These are phyloP conservation scores for Mucor indicus DNA, from an alignment of 371 early-diverging fungal species.

Conservation along the genomic window DNA sequence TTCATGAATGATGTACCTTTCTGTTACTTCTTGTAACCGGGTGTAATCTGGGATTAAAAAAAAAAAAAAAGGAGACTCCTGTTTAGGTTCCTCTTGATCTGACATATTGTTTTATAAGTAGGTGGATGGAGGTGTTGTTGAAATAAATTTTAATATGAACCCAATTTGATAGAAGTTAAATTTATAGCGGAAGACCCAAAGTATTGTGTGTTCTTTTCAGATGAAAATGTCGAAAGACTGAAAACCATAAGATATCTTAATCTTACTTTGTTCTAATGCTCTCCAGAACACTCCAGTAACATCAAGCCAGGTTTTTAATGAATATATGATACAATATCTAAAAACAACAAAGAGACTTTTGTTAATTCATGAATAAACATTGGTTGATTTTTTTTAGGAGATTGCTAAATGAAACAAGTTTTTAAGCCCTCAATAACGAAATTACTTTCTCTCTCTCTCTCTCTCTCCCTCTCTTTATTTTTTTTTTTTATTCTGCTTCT, in stretches of 20 bases:
- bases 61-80: too few relatives aligned
- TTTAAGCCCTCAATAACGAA: too few relatives aligned
- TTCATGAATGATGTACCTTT: too few relatives aligned
- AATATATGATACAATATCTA: constrained; percentile 1
- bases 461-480: too few relatives aligned
- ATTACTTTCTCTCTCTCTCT: background rate
- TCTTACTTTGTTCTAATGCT: constrained; percentile 2
- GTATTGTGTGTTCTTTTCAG: background rate
- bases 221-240: constrained; percentile 1
- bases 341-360: background rate
- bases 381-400: too few relatives aligned
- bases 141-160: too few relatives aligned
- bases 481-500: too few relatives aligned
- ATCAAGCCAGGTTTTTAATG: constrained; percentile 1
- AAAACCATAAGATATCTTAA: constrained; percentile 2
- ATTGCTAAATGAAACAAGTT: constrained; percentile 1
- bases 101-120: too few relatives aligned
- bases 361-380: background rate
- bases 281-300: constrained; percentile 2
- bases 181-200: constrained; percentile 2
- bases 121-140: too few relatives aligned
- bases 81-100: too few relatives aligned
- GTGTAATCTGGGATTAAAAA: too few relatives aligned
- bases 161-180: constrained; percentile 1
- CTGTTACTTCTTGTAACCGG: too few relatives aligned